A percentile compares a stretch with the other conserved stretches of the same genome.
Evolutionary conservation across 495 filamentous ascomycete species (phyloP).

Genomic region (Podospora didyma): DNA sequence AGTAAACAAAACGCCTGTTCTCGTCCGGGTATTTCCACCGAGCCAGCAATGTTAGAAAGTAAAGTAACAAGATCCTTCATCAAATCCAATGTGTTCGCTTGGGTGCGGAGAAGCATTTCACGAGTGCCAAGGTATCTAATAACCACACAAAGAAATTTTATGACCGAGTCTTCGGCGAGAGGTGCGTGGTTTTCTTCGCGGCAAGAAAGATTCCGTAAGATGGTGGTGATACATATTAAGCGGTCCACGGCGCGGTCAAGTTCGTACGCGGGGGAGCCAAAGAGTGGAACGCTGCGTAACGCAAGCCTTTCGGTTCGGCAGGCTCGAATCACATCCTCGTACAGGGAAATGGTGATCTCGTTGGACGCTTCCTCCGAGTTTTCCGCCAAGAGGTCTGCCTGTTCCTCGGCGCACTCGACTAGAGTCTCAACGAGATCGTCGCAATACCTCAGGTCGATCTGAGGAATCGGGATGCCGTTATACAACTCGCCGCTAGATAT

Average conservation of each 20-base stretch:
- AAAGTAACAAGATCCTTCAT: conserved; percentile 93
- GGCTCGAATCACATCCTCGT: conserved; percentile 81
- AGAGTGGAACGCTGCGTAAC: conserved; percentile 63
- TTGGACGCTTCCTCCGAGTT: conserved; percentile 81
- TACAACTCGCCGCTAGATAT: conserved; percentile 49
- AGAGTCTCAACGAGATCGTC: conserved; percentile 86
- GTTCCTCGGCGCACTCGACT: conserved; percentile 86
- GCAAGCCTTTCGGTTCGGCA: conserved; percentile 66
- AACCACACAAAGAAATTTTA: conserved; percentile 74
- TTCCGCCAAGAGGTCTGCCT: conserved; percentile 73
- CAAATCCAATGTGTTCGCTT: conserved; percentile 83
- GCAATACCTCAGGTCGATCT: conserved; percentile 60
- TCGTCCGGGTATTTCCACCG: conserved; percentile 75
- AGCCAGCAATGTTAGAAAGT: conserved; percentile 79
- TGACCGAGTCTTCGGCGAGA: conserved; percentile 68
- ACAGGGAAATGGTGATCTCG: conserved; percentile 70
- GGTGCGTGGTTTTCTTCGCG: conserved; percentile 61
- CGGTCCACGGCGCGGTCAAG: conserved; percentile 83
- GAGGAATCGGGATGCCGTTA: conserved; percentile 32
- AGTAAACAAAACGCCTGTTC: conserved; percentile 86
- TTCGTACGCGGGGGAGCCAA: conserved; percentile 76
- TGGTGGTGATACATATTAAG: conserved; percentile 85
- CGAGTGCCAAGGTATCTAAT: conserved; percentile 87
- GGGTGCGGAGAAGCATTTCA: conserved; percentile 75
- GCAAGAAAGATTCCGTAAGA: conserved; percentile 90